phyloP scores from a whole-genome alignment of 1,284 basidiomycete species.

The Rhodotorula sp. region DNA sequence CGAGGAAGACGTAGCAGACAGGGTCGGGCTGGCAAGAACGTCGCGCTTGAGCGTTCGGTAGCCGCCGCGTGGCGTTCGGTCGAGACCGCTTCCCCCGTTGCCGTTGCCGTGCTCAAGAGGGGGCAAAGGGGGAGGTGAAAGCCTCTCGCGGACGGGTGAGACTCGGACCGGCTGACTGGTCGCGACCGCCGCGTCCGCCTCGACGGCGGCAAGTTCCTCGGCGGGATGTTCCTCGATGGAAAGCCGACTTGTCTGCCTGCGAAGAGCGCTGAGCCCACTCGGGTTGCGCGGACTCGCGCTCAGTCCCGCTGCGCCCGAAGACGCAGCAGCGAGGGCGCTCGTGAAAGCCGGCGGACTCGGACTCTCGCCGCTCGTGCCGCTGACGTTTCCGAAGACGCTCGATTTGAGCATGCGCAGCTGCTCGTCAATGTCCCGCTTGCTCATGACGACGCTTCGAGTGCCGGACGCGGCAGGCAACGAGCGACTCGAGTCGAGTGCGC shows the following conservation, averaged over 20 bases:
- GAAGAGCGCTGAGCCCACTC: constrained; percentile 14
- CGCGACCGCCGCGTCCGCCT: not conserved
- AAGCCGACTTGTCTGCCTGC: constrained; percentile 26
- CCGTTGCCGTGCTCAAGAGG: not conserved
- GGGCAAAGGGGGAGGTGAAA: not conserved
- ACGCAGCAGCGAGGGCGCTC: not conserved
- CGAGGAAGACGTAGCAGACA: constrained; percentile 9
- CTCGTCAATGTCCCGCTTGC: constrained; percentile 35
- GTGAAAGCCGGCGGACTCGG: constrained; percentile 9
- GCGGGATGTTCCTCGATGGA: constrained; percentile 25
- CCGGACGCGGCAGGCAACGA: not conserved
- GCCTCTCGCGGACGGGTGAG: not conserved
- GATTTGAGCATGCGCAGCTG: constrained; percentile 23
- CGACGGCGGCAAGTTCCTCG: constrained; percentile 18
- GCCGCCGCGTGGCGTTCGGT: not conserved
- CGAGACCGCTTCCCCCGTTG: not conserved
- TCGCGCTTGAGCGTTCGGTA: not conserved
- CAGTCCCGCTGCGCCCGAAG: not conserved
- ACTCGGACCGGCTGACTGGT: not conserved
- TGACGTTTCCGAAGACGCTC: constrained; percentile 5
- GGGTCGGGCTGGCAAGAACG: constrained; percentile 10
- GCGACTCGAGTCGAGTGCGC: constrained; percentile 3
- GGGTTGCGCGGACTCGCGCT: not conserved
- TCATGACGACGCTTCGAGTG: constrained; percentile 7
- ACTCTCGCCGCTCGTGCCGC: not conserved